Evolutionary conservation across 2,329 filamentous ascomycete genomes (phyloP).

Genomic region (Celoporthe dispersa): DNA sequence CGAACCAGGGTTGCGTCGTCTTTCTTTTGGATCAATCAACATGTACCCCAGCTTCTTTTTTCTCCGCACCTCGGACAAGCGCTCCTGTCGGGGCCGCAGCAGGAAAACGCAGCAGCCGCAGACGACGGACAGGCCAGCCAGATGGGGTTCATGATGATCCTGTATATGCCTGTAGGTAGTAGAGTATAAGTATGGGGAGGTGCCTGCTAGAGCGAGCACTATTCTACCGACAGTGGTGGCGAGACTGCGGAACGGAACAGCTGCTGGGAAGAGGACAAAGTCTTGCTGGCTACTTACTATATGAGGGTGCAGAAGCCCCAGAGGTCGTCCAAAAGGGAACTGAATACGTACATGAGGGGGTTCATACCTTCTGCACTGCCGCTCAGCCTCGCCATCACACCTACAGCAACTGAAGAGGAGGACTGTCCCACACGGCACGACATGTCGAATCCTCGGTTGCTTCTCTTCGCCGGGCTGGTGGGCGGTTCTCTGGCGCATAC

Average conservation of each 20-base stretch:
- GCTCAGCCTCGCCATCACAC: not conserved
- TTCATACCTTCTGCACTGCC: not conserved
- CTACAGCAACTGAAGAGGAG: not conserved
- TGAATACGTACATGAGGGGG: not conserved
- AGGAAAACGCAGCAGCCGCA: not conserved
- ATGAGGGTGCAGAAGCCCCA: not conserved
- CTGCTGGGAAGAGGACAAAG: not conserved
- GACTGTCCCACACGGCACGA: not conserved
- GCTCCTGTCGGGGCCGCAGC: constrained; percentile 20
- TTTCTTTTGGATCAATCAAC: constrained; percentile 7
- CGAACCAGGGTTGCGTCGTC: constrained; percentile 11
- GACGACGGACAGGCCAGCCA: constrained; percentile 1
- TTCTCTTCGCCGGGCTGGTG: constrained; percentile 18
- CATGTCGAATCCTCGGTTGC: not conserved
- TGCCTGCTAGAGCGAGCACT: not conserved
- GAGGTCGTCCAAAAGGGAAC: not conserved
- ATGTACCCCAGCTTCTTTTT: constrained; percentile 12
- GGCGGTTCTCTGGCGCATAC: constrained; percentile 15
- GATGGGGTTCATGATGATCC: not conserved
- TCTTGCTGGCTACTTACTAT: not conserved
- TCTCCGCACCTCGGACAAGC: constrained; percentile 23
- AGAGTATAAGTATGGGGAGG: not conserved
- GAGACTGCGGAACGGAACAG: not conserved
- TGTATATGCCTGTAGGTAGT: not conserved
- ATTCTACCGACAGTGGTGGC: not conserved